phyloP scores from a whole-genome alignment of 495 filamentous ascomycete species.

The Cercophora samala region DNA sequence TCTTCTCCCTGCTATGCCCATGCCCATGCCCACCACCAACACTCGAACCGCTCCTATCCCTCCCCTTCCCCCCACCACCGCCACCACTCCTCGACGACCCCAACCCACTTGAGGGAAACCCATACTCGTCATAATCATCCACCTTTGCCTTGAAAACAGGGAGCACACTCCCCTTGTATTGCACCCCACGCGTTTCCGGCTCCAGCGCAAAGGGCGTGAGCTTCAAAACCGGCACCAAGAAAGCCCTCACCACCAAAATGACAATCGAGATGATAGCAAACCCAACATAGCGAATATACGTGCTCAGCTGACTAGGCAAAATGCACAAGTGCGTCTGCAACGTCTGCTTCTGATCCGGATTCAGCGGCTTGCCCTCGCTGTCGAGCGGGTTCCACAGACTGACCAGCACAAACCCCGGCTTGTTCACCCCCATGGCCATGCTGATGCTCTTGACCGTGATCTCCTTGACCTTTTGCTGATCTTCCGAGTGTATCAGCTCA shows the following conservation, averaged over 20 bases:
- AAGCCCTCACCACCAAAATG: slow-evolving; percentile 58
- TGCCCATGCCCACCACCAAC: slow-evolving; percentile 15
- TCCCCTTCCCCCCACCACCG: slow-evolving; percentile 15
- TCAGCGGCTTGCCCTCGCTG: slow-evolving; percentile 54
- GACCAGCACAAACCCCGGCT: slow-evolving; percentile 81
- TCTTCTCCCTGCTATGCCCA: slow-evolving; percentile 40
- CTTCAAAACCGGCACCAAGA: slow-evolving; percentile 50
- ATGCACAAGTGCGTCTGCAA: slow-evolving; percentile 87
- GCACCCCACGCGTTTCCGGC: slow-evolving; percentile 16
- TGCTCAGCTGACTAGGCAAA: slow-evolving; percentile 79
- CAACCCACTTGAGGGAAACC: slow-evolving; percentile 25
- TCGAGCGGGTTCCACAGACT: slow-evolving; percentile 91
- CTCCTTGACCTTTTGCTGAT: slow-evolving; percentile 65
- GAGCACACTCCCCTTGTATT: slow-evolving; percentile 21
- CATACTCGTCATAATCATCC: slow-evolving; percentile 42
- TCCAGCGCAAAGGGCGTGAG: slow-evolving; percentile 47
- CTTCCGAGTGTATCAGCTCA: slow-evolving; percentile 71
- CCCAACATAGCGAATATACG: slow-evolving; percentile 72
- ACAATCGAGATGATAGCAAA: slow-evolving; percentile 59
- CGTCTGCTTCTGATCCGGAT: slow-evolving; percentile 48
- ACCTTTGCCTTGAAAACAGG: slow-evolving; percentile 48
- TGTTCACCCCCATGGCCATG: slow-evolving; percentile 95
- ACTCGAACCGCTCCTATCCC: not conserved
- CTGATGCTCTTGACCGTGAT: slow-evolving; percentile 92
- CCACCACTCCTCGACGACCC: slow-evolving; percentile 28